Base-by-base conservation (phyloP, 345 rosid species). In the Capsella bursapastoris region DNA sequence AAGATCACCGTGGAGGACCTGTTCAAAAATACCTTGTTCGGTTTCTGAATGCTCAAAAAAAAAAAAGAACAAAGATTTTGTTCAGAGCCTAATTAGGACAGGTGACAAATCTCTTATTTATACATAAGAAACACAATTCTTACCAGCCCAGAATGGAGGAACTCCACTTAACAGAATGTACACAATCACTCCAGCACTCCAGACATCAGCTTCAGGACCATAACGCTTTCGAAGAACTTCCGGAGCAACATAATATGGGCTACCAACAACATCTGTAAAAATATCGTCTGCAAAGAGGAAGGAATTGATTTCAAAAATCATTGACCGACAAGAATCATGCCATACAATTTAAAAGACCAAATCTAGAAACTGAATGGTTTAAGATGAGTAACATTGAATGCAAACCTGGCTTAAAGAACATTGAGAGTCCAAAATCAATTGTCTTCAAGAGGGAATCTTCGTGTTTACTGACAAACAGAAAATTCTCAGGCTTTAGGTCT, bases 61-160 rank as follows among this genome's bases (percentile, higher is more conserved):
- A 72, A 66, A 62, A 48, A 45, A 57, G 34, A 69, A 12, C 4
- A 51, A 7, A 62, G 35, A 18, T 28, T 61, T 22, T 27, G 28
- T 32, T 71, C 49, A 77, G 57, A 45, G 62, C 6, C 49, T 22
- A 13, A 45, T 43, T 50, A 14, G 14, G 11, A 68, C 15, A 60
- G 45, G 58, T 37, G 52, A 50, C 41, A 28, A 4, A 40, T 29
- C 32, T 64, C 32, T 66, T 27, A 69, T 38, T 3, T 48, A 56
- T 14, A 40, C 1, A 49, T 13, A 32, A 38, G 8, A 38, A 2
- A 38, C 41, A 16, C 64, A 37, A 22, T 37, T 47, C 85, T 85
- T 63, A 92, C 97, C 97, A 73, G 89, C 96, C 97, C 97, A 92
- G 60, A 92, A 92, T 4, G 97, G 97, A 71, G 97, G 97, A 41